Conservation (phyloP, 1,284 basidiomycete species). For the Boletus smithii region DNA sequence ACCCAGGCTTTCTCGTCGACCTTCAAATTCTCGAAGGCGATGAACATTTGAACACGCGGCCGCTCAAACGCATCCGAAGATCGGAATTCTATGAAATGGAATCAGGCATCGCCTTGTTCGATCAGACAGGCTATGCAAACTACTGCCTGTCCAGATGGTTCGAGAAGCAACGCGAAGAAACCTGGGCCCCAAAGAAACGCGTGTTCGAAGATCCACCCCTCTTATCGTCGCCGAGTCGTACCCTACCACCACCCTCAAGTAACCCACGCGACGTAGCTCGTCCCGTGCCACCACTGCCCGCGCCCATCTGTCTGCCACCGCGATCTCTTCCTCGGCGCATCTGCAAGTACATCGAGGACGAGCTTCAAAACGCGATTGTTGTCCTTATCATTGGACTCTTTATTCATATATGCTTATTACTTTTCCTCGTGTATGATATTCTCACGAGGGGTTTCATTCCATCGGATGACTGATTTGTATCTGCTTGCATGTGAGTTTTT, state of each 20-base stretch:
- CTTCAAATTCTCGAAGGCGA: constrained; percentile 20
- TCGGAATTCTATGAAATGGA: constrained; percentile 33
- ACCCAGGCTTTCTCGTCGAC: constrained; percentile 21
- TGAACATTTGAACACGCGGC: constrained; percentile 8
- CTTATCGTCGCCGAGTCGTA: constrained; percentile 16
- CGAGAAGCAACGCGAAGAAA: constrained; percentile 30
- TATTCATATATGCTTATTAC: constrained; percentile 30
- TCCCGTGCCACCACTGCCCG: neutral
- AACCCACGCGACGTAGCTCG: neutral
- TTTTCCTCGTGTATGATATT: constrained; percentile 32
- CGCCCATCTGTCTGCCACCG: neutral
- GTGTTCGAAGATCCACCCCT: constrained; percentile 23
- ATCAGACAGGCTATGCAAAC: constrained; percentile 26
- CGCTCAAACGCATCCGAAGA: constrained; percentile 8
- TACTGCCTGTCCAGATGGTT: constrained; percentile 29
- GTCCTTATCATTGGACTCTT: constrained; percentile 26
- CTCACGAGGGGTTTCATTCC: constrained; percentile 27
- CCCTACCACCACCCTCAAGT: constrained; percentile 8
- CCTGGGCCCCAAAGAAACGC: constrained; percentile 14
- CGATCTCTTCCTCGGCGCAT: constrained; percentile 16
- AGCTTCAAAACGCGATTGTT: constrained; percentile 29
- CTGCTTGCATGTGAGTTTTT: neutral
- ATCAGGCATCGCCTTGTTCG: constrained; percentile 28
- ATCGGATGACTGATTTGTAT: constrained; percentile 22
- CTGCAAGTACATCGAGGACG: constrained; percentile 24